Conservation (phyloP, 2,329 filamentous ascomycete genomes). For the Paramyrothecium roridum region DNA sequence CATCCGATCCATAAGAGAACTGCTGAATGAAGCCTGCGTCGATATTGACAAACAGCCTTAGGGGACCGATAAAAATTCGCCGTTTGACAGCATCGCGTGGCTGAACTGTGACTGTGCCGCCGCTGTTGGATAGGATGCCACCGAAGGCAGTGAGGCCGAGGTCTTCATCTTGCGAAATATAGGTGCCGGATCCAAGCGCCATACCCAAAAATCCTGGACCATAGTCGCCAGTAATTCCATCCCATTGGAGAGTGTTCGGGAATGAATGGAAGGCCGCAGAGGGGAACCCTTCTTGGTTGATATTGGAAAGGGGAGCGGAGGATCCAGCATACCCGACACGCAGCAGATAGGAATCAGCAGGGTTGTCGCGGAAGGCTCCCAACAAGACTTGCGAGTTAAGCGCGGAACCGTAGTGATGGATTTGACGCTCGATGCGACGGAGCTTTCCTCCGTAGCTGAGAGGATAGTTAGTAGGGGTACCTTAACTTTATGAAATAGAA, state of each 20-base stretch:
- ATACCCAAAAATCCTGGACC: slow-evolving; percentile 49
- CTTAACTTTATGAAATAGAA: too few species aligned
- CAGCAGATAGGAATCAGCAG: slow-evolving; percentile 42
- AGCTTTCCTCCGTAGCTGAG: slow-evolving; percentile 39
- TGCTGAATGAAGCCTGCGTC: slow-evolving; percentile 38
- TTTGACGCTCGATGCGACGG: slow-evolving; percentile 34
- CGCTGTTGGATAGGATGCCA: slow-evolving; percentile 30
- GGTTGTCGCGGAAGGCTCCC: slow-evolving; percentile 39
- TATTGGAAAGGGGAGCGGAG: slow-evolving; percentile 48
- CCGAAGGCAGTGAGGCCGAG: slow-evolving; percentile 45
- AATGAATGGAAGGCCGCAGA: slow-evolving; percentile 53
- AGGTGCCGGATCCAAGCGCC: slow-evolving; percentile 44
- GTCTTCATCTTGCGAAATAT: slow-evolving; percentile 37
- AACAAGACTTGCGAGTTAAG: slow-evolving; percentile 52
- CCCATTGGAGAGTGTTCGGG: slow-evolving; percentile 50
- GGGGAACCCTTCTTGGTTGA: slow-evolving; percentile 48
- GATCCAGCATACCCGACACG: slow-evolving; percentile 50
- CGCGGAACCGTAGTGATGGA: slow-evolving; percentile 32
- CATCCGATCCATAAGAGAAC: slow-evolving; percentile 24
- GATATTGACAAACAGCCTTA: slow-evolving; percentile 33
- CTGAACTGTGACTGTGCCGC: slow-evolving; percentile 19
- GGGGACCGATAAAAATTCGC: slow-evolving; percentile 40
- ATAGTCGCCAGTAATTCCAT: slow-evolving; percentile 52
- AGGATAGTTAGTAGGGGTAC: background rate
- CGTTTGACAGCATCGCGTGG: slow-evolving; percentile 40